A percentile compares a stretch with the other conserved stretches of the same genome.
Conservation (phyloP, 306 rosid species). For the Morella rubra region DNA sequence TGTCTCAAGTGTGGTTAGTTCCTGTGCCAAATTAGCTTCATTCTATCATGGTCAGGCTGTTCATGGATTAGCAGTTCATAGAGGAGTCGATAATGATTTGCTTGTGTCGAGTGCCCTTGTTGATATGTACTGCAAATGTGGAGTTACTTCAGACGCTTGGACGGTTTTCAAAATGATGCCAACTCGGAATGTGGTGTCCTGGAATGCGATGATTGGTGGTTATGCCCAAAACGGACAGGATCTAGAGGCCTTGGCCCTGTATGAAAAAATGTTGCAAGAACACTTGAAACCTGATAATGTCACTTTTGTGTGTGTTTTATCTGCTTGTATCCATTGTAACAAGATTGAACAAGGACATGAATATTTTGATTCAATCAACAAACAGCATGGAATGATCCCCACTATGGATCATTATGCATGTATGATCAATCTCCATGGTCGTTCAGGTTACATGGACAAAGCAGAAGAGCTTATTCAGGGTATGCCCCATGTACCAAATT, state of each 20-base stretch:
- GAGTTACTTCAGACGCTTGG: slow-evolving; percentile 28
- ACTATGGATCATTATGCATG: slow-evolving; percentile 39
- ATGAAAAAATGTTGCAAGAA: slow-evolving; percentile 29
- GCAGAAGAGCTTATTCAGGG: slow-evolving; percentile 29
- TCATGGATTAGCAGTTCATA: slow-evolving; percentile 36
- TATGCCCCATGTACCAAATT: slow-evolving; percentile 37
- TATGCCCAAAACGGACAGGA: slow-evolving; percentile 37
- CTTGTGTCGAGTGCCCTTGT: slow-evolving; percentile 34
- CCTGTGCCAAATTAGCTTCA: slow-evolving; percentile 33
- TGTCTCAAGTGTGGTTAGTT: slow-evolving; percentile 33
- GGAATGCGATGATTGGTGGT: slow-evolving; percentile 39
- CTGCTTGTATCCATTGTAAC: slow-evolving; percentile 36
- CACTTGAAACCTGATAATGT: slow-evolving; percentile 29
- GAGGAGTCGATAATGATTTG: slow-evolving; percentile 28
- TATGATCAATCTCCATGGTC: slow-evolving; percentile 35
- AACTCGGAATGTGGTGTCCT: slow-evolving; percentile 32
- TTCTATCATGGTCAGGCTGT: slow-evolving; percentile 26
- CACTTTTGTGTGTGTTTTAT: slow-evolving; percentile 36
- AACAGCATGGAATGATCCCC: slow-evolving; percentile 24
- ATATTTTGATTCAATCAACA: slow-evolving; percentile 31
- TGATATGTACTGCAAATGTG: slow-evolving; percentile 42
- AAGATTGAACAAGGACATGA: slow-evolving; percentile 27
- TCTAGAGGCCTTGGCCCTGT: slow-evolving; percentile 27
- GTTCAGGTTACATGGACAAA: slow-evolving; percentile 22
- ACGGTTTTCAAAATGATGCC: slow-evolving; percentile 28